Percentiles rank a stretch among this genome's conserved stretches.
Evolutionary conservation across 768 basidiomycete species (phyloP).

Genomic region (Macrocybe gigantea): DNA sequence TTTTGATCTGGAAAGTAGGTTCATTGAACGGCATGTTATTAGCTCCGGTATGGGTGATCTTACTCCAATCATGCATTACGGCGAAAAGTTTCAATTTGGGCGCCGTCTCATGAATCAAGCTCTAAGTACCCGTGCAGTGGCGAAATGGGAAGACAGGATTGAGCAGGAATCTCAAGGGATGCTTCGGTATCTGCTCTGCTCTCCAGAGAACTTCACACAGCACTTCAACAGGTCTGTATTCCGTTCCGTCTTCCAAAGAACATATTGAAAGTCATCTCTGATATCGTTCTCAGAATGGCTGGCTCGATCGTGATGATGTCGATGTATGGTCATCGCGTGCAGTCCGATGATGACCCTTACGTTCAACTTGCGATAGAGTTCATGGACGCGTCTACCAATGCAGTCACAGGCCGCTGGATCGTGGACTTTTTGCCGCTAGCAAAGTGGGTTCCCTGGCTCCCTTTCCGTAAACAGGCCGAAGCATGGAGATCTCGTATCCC

Average conservation of each 20-base stretch:
- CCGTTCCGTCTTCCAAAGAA: slow-evolving; percentile 2
- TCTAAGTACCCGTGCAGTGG: slow-evolving; percentile 12
- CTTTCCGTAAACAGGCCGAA: slow-evolving; percentile 10
- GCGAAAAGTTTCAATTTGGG: slow-evolving; percentile 13
- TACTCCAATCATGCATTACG: slow-evolving; percentile 13
- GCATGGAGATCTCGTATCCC: slow-evolving; percentile 11
- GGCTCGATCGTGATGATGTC: slow-evolving; percentile 17
- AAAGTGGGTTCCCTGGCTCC: slow-evolving; percentile 13
- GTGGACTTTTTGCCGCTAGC: slow-evolving; percentile 16
- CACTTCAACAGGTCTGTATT: slow-evolving; percentile 10
- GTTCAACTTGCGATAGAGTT: slow-evolving; percentile 27
- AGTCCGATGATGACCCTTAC: slow-evolving; percentile 15
- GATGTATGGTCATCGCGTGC: slow-evolving; percentile 14
- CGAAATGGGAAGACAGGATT: slow-evolving; percentile 12
- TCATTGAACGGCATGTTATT: not conserved
- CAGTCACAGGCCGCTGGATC: slow-evolving; percentile 13
- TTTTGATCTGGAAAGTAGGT: not conserved
- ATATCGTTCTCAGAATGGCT: slow-evolving; percentile 10
- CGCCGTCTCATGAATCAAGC: slow-evolving; percentile 12
- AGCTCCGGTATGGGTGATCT: slow-evolving; percentile 16
- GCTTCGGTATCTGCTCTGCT: slow-evolving; percentile 6
- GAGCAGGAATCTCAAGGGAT: slow-evolving; percentile 10
- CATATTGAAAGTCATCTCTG: slow-evolving; percentile 9
- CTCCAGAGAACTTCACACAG: slow-evolving; percentile 6
- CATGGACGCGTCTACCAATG: slow-evolving; percentile 13